phyloP scores from a whole-genome alignment of 1,284 basidiomycete genomes.

The Thelephora terrestris region DNA sequence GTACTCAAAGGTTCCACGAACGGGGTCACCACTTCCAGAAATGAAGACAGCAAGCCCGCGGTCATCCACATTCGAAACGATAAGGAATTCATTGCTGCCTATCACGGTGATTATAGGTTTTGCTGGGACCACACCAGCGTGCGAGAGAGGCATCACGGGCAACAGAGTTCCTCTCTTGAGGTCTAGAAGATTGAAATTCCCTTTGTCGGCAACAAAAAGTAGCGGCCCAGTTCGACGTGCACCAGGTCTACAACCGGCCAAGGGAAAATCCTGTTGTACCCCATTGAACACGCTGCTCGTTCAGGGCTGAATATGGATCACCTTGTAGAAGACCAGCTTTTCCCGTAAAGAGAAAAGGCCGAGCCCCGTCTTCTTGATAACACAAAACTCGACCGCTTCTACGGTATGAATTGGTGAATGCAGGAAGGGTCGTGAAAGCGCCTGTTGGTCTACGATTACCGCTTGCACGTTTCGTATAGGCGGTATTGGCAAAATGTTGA shows the following conservation, averaged over 20 bases:
- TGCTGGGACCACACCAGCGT: slow-evolving; percentile 35
- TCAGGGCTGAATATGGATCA: slow-evolving; percentile 13
- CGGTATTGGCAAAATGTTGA: slow-evolving; percentile 68
- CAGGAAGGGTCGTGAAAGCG: slow-evolving; percentile 32
- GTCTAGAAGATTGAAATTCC: slow-evolving; percentile 70
- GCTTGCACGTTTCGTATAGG: slow-evolving; percentile 72
- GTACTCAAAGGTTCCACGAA: slow-evolving; percentile 84
- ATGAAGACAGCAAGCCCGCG: slow-evolving; percentile 80
- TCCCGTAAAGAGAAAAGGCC: slow-evolving; percentile 59
- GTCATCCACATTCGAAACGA: slow-evolving; percentile 67
- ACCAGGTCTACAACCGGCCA: slow-evolving; percentile 50
- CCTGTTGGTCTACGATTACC: slow-evolving; percentile 74
- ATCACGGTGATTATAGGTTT: slow-evolving; percentile 73
- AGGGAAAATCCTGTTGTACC: slow-evolving; percentile 62
- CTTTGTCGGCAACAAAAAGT: slow-evolving; percentile 68
- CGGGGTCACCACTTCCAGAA: slow-evolving; percentile 75
- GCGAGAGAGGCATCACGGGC: slow-evolving; percentile 69
- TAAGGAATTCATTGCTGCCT: slow-evolving; percentile 67
- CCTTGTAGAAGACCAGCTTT: slow-evolving; percentile 53
- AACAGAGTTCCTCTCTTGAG: slow-evolving; percentile 57
- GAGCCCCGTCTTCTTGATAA: slow-evolving; percentile 64
- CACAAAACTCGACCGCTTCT: slow-evolving; percentile 66
- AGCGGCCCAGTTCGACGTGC: slow-evolving; percentile 56
- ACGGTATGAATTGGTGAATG: slow-evolving; percentile 6
- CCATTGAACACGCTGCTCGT: background rate